These are phyloP conservation scores for Macadamia tetraphylla DNA, from an alignment of 164 flowering plant genomes.

Conservation along the genomic window DNA sequence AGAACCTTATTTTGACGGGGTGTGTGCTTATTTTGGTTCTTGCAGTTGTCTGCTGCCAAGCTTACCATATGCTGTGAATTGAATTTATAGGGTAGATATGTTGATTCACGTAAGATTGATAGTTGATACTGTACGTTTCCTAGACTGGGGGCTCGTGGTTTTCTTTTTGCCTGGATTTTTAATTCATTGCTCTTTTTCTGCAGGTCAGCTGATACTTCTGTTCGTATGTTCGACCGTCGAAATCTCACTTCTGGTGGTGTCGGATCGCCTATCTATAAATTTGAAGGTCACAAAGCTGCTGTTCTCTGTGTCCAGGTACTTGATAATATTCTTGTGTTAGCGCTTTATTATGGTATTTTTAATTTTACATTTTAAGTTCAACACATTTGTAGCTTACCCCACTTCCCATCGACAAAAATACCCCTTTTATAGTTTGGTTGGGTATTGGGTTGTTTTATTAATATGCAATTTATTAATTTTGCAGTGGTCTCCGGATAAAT, in stretches of 20 bases:
- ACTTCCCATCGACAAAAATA: no score
- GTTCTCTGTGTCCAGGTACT: conserved; percentile 87
- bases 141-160: not conserved
- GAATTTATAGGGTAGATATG: not conserved
- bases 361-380: not conserved
- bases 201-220: conserved; percentile 98
- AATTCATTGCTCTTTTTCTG: not conserved
- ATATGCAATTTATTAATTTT: conserved; percentile 6
- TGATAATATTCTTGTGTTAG: not conserved
- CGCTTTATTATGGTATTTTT: not conserved
- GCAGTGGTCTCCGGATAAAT: conserved; percentile 95
- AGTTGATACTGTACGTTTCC: not conserved
- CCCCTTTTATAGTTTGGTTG: not conserved
- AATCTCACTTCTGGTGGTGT: conserved; percentile 68
- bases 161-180: not conserved
- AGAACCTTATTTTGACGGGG: conserved; percentile 87
- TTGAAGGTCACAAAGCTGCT: conserved; percentile 84
- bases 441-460: not conserved
- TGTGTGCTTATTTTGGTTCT: conserved; percentile 20
- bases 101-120: not conserved
- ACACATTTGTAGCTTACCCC: not conserved
- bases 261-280: conserved; percentile 74
- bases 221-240: conserved; percentile 90
- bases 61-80: not conserved
- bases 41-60: not conserved